Base-by-base conservation (phyloP, 208 protist genomes). In the Acanthamoeba lenticulata region DNA sequence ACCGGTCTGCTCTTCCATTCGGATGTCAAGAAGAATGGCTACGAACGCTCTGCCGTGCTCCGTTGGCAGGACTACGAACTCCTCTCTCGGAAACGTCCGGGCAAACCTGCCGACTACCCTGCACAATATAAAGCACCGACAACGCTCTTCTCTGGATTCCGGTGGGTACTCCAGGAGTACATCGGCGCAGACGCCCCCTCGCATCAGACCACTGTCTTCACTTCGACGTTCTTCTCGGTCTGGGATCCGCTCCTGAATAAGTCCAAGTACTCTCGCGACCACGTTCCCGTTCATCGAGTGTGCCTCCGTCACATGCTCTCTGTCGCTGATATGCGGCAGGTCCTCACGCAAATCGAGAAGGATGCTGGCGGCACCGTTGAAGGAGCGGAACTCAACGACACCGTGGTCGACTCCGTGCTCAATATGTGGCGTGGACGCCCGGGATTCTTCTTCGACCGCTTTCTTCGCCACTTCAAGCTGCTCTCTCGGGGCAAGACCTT, bases 61-160 rank as follows among this genome's bases (percentile, higher is more conserved):
- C 3, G 69, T 4, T 79, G 69, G 69, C 69, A 79, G 11, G 24
- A 24, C 24, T 79, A 45, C 69, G 69, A 79, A 24, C 69, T 79
- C 38, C 24, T 79, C 42, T 21, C 29, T 13, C 65, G 0, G 0
- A 32, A 32, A 13, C 40, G 40, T 74, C 65, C 65, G 29, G 34
- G 40, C 65, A 60, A 5, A 3, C 65, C n/a, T n/a, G n/a, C n/a
- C n/a, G n/a, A n/a, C n/a, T n/a, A n/a, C n/a, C n/a, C n/a, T n/a
- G n/a, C n/a, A n/a, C n/a, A n/a, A n/a, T n/a, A 13, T 1, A 32
- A 32, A 74, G 65, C 29, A 27, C 65, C 65, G 2, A 93, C 89
- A 17, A 93, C 89, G 27, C 67, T 93, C 89, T 93, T 93, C 65
- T 93, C 89, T 15, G 57, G 89, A 11, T 93, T 93, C 52, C 89